Evolutionary conservation across 192 early-diverging fungal species (phyloP).

Genomic region (Endogone sp.): DNA sequence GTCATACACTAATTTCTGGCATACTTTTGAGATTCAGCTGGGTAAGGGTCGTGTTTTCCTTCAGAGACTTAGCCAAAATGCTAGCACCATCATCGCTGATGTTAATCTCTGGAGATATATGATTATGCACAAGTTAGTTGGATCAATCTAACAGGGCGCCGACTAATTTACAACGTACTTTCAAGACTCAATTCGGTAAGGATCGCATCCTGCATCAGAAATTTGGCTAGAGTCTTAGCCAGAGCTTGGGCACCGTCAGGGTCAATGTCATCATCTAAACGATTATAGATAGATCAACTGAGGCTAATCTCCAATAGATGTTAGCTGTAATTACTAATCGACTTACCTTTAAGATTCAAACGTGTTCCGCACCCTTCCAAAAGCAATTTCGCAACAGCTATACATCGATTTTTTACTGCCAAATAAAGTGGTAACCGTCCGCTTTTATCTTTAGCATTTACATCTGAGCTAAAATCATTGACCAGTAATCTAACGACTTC

Average conservation of each 20-base stretch:
- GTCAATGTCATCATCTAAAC: not conserved
- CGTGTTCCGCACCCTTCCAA: not conserved
- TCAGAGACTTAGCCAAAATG: too few species aligned
- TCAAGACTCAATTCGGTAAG: not conserved
- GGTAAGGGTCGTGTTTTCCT: too few species aligned
- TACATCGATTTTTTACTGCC: not conserved
- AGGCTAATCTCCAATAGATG: not conserved
- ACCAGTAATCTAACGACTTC: not conserved
- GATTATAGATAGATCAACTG: not conserved
- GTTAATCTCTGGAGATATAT: too few species aligned
- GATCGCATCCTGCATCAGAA: not conserved
- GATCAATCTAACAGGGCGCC: too few species aligned
- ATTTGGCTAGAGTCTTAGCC: not conserved
- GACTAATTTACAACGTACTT: too few species aligned
- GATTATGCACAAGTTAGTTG: too few species aligned
- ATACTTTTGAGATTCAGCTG: too few species aligned
- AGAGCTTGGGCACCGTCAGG: not conserved
- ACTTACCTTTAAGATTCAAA: not conserved
- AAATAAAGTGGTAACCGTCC: not conserved
- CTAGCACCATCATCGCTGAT: too few species aligned
- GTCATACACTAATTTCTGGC: too few species aligned
- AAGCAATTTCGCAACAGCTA: not conserved
- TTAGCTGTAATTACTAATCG: not conserved
- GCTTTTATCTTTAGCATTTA: not conserved
- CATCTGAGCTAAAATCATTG: not conserved